Evolutionary conservation across 1,284 basidiomycete genomes (phyloP), one percentile per base, ranked within the genome.

Genomic region (Apiotrichum porosum): DNA sequence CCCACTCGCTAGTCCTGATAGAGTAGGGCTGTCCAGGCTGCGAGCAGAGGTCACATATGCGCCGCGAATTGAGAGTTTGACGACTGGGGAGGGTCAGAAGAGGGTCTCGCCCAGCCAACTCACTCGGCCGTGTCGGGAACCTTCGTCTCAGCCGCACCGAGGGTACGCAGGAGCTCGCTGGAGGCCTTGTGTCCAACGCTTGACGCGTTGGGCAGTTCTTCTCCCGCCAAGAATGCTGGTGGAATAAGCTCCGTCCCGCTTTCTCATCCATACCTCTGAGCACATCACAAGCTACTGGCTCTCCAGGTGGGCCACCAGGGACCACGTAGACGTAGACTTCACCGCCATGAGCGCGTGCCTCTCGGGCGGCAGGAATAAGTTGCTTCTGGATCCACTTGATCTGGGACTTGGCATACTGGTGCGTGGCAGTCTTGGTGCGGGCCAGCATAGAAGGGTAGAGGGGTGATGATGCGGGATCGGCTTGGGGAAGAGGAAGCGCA

Each of bases 321-420:
- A 73, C 63, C 3, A 58, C 62, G 45, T 53, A 77, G 22, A 75
- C 57, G 46, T 58, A 72, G 41, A 67, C 78, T 42, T 62, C 68
- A 3, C 57, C 62, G 0, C 66, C 68, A 8, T 55, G 39, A 6
- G 61, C 49, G 52, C 81, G 78, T 12, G 80, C 78, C 26, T 77
- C 78, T 30, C 79, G 65, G 3, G 88, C 76, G 2, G 83, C 84
- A 1, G 92, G 92, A 9, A 97, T 68, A 6, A 98, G 74, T 71
- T 95, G 93, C 66, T 91, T 92, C 33, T 82, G 80, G 43, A 98
- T 84, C 95, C 95, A 99, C 41, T 85, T 84, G 32, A 92, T 78
- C 68, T 99, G 95, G 17, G 84, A 79, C 66, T 87, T 90, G 0
- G 95, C 90, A 65, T 98, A 99, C 70, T 91, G 86, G 17, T 88